These are phyloP conservation scores for Ceratobasidium sp. DNA, from an alignment of 1,284 basidiomycete species.

Conservation along the genomic window DNA sequence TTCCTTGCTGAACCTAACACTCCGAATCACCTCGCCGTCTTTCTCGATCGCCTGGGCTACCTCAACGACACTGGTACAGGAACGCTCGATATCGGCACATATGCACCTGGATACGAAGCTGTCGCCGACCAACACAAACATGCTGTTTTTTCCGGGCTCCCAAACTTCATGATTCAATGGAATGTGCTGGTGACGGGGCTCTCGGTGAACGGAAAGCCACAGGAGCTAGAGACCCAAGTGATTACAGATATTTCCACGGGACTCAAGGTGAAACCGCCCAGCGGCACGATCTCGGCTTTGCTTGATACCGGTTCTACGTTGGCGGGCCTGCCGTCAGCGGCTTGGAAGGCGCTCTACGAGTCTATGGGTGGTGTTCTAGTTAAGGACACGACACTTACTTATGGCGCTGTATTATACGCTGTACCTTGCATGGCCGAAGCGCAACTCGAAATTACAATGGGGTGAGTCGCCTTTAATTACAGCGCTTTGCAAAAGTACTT, in stretches of 20 bases:
- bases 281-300: neutral
- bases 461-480: no score
- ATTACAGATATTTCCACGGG: neutral
- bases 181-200: constrained; percentile 9
- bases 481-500: no score
- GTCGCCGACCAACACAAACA: constrained; percentile 18
- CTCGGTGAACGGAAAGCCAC: constrained; percentile 13
- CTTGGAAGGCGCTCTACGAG: no score
- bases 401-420: no score
- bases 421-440: no score
- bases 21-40: constrained; percentile 34
- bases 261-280: neutral
- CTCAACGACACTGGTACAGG: constrained; percentile 28
- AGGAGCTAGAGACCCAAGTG: neutral
- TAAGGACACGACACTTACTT: no score
- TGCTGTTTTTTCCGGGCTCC: constrained; percentile 6
- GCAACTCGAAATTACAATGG: no score
- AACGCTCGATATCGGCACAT: constrained; percentile 28
- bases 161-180: neutral
- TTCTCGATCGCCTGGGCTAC: constrained; percentile 22
- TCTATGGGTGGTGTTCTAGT: no score
- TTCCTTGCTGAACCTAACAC: constrained; percentile 29
- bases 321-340: no score
- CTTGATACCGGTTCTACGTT: no score
- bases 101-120: constrained; percentile 18